Percentiles rank a stretch among this genome's conserved stretches.
These are phyloP conservation scores for Colletotrichum filicis DNA, from an alignment of 2,329 filamentous ascomycete species.

Conservation along the genomic window DNA sequence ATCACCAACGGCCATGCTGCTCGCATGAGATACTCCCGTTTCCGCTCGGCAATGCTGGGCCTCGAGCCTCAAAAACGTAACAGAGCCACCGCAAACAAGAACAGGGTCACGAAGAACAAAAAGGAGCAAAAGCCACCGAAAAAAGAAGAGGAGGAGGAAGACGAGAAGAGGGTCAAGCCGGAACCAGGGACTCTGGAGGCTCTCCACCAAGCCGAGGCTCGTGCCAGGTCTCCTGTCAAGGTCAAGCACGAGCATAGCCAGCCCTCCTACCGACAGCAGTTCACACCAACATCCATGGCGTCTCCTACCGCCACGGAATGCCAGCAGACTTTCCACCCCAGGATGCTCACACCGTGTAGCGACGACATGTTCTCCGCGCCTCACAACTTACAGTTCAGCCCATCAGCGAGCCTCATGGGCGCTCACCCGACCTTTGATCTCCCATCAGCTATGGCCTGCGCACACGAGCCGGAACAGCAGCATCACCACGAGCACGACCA, in stretches of 20 bases:
- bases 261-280: slow-evolving; percentile 45
- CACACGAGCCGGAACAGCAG: slow-evolving; percentile 43
- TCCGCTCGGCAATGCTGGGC: slow-evolving; percentile 58
- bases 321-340: slow-evolving; percentile 45
- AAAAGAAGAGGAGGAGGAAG: slow-evolving; percentile 47
- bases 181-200: slow-evolving; percentile 45
- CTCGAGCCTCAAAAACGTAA: slow-evolving; percentile 60
- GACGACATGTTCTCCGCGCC: slow-evolving; percentile 55
- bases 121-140: slow-evolving; percentile 52
- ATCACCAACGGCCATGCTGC: slow-evolving; percentile 71
- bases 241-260: slow-evolving; percentile 53
- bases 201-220: slow-evolving; percentile 27
- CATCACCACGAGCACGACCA: slow-evolving; percentile 45
- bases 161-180: slow-evolving; percentile 47
- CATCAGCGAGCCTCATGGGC: slow-evolving; percentile 45
- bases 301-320: slow-evolving; percentile 45
- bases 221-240: slow-evolving; percentile 36
- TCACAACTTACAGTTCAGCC: slow-evolving; percentile 45
- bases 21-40: slow-evolving; percentile 69
- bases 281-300: slow-evolving; percentile 50
- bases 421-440: slow-evolving; percentile 44
- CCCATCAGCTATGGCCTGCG: slow-evolving; percentile 35
- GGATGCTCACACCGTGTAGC: slow-evolving; percentile 65
- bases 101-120: slow-evolving; percentile 58
- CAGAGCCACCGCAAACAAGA: slow-evolving; percentile 52